Conservation (phyloP, 306 rosid species). For the Quercus agrifolia region DNA sequence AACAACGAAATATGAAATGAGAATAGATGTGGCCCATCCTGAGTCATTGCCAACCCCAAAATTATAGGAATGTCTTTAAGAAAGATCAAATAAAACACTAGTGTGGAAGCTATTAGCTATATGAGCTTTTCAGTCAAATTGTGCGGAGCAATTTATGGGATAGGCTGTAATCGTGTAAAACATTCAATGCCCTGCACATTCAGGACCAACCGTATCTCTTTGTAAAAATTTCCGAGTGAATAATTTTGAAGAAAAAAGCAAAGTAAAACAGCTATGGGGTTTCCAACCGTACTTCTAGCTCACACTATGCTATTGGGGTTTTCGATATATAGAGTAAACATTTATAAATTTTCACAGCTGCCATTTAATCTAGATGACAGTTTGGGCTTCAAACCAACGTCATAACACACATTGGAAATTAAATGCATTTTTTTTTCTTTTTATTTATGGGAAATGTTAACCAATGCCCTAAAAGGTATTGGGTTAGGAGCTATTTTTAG, state of each 20-base stretch:
- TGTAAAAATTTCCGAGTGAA: not conserved
- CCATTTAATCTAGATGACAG: not conserved
- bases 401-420: constrained; percentile 8
- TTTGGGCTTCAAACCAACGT: constrained; percentile 1
- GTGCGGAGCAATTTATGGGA: not conserved
- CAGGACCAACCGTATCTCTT: constrained; percentile 1
- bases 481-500: no score
- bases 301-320: not conserved
- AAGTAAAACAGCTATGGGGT: not conserved
- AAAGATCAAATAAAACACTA: no score
- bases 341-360: not conserved
- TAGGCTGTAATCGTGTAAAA: not conserved
- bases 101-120: no score
- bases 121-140: no score
- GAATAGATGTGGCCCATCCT: no score
- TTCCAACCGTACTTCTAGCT: not conserved
- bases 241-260: no score
- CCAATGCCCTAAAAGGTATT: no score
- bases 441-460: no score
- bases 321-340: not conserved
- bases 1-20: no score
- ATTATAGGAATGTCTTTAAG: no score
- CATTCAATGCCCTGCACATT: constrained; percentile 31
- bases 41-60: no score
- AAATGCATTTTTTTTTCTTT: not conserved